Conservation (phyloP, 2,329 filamentous ascomycete species). For the Phialophora expanda region DNA sequence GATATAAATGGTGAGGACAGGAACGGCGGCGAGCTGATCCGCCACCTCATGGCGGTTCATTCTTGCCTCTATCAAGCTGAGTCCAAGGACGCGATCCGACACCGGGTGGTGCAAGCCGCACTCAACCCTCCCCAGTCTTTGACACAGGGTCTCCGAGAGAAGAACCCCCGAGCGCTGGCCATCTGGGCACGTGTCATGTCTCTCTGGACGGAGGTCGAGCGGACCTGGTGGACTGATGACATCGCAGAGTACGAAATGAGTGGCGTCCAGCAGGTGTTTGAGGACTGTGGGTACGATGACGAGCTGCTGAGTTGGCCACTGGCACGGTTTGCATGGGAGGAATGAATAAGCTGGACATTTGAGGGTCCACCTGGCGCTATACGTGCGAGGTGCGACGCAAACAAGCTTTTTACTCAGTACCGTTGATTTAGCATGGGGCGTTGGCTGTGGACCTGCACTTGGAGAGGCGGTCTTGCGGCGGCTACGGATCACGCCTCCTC, state of each 20-base stretch:
- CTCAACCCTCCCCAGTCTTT: slow-evolving; percentile 9
- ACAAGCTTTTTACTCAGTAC: neutral
- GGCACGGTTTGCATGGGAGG: neutral
- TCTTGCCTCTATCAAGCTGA: slow-evolving; percentile 7
- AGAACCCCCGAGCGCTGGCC: slow-evolving; percentile 2
- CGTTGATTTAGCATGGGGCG: neutral
- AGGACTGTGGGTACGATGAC: slow-evolving; percentile 8
- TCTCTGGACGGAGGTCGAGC: slow-evolving; percentile 8
- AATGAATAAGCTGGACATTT: neutral
- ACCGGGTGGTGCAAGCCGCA: slow-evolving; percentile 1
- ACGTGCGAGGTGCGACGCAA: too few species aligned
- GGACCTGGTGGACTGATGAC: slow-evolving; percentile 1
- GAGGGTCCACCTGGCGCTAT: neutral
- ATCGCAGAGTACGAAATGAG: slow-evolving; percentile 11
- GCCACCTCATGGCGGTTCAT: slow-evolving; percentile 9
- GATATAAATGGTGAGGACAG: neutral
- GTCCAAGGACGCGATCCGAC: slow-evolving; percentile 5
- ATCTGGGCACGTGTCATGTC: slow-evolving; percentile 12
- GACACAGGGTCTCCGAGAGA: slow-evolving; percentile 5
- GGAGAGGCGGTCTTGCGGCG: neutral
- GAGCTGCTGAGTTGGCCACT: slow-evolving; percentile 9
- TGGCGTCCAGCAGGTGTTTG: slow-evolving; percentile 3
- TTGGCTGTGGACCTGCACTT: neutral
- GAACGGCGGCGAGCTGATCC: neutral
- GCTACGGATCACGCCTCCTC: neutral